Conservation (phyloP, 148 eudicot species). For the Persicaria tinctoria region DNA sequence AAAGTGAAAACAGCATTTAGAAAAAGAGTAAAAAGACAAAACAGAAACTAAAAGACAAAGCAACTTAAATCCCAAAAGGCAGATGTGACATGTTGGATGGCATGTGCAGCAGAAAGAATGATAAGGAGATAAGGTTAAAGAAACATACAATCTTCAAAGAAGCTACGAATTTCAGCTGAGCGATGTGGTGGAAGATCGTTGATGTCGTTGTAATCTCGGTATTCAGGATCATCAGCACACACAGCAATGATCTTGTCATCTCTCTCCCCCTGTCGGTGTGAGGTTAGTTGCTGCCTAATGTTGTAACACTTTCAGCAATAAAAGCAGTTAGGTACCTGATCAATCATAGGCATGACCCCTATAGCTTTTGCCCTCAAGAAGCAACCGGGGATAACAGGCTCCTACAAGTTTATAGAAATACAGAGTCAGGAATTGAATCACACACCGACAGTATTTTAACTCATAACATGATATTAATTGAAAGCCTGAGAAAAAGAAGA, state of each 20-base stretch:
- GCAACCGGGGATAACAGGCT: slow-evolving; percentile 79
- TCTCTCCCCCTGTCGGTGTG: slow-evolving; percentile 50
- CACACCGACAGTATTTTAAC: not conserved
- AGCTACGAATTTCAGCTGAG: slow-evolving; percentile 76
- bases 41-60: not conserved
- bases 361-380: slow-evolving; percentile 81
- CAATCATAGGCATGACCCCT: slow-evolving; percentile 89
- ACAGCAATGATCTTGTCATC: slow-evolving; percentile 86
- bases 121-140: not conserved
- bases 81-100: not conserved
- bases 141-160: slow-evolving; percentile 88
- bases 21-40: not conserved
- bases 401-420: slow-evolving; percentile 30
- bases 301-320: not conserved
- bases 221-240: slow-evolving; percentile 85
- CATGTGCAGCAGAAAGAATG: not conserved
- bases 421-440: not conserved
- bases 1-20: not conserved
- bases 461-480: not conserved
- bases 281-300: not conserved
- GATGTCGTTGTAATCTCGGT: slow-evolving; percentile 57
- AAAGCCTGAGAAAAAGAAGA: not conserved
- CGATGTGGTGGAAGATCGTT: slow-evolving; percentile 85
- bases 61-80: not conserved
- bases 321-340: slow-evolving; percentile 38